phyloP scores from a whole-genome alignment of 495 filamentous ascomycete genomes.

The Acidomyces sp. region DNA sequence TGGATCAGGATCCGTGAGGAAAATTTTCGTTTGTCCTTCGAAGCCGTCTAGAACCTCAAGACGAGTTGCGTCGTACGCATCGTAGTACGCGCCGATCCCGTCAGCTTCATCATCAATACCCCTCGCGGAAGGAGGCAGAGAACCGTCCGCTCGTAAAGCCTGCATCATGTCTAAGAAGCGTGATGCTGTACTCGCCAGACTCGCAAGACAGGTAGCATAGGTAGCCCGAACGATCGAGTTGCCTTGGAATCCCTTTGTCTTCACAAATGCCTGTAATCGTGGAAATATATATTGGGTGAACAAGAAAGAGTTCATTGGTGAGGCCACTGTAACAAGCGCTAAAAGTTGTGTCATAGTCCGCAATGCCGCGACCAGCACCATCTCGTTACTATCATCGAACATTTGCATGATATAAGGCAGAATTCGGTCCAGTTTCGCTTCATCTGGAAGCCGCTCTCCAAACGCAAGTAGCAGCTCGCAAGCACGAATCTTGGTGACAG shows the following conservation, averaged over 20 bases:
- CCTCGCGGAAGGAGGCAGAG: slow-evolving; percentile 62
- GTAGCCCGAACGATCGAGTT: slow-evolving; percentile 67
- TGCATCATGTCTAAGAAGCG: slow-evolving; percentile 84
- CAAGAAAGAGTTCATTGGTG: slow-evolving; percentile 87
- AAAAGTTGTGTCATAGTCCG: slow-evolving; percentile 78
- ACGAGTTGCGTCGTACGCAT: slow-evolving; percentile 70
- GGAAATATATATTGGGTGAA: slow-evolving; percentile 93
- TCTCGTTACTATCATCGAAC: slow-evolving; percentile 64
- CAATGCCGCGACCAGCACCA: slow-evolving; percentile 73
- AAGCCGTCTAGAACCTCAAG: slow-evolving; percentile 66
- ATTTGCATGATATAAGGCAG: slow-evolving; percentile 77
- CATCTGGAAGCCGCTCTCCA: slow-evolving; percentile 80
- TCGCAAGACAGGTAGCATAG: slow-evolving; percentile 85
- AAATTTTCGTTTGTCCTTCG: slow-evolving; percentile 71
- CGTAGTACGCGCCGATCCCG: slow-evolving; percentile 51
- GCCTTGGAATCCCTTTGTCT: slow-evolving; percentile 40
- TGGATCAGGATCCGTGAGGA: slow-evolving; percentile 75
- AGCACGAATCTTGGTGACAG: slow-evolving; percentile 74
- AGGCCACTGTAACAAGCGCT: slow-evolving; percentile 72
- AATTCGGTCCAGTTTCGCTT: slow-evolving; percentile 90
- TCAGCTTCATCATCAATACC: slow-evolving; percentile 61
- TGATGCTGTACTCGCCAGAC: slow-evolving; percentile 76
- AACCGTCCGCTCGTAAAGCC: slow-evolving; percentile 70
- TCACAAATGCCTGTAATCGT: slow-evolving; percentile 58
- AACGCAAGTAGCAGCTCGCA: slow-evolving; percentile 91